Percentiles rank a stretch among this genome's conserved stretches.
These are phyloP conservation scores for Gracilariopsis chorda DNA, from an alignment of 23 red algal species.

Conservation along the genomic window DNA sequence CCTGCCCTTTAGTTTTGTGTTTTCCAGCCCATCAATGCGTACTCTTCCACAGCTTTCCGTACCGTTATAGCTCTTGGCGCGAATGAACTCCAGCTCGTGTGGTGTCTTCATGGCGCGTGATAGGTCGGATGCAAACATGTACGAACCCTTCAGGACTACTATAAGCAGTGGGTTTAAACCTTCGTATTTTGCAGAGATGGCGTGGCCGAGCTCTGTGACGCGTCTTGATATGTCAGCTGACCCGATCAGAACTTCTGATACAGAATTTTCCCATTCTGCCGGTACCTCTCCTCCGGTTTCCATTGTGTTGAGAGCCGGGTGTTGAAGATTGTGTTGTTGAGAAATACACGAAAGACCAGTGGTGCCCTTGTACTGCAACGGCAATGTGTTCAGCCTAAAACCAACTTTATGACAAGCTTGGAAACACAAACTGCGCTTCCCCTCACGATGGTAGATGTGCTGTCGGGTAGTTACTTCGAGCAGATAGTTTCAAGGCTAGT, in stretches of 20 bases:
- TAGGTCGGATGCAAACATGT: conserved; percentile 89
- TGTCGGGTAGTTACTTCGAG: no score
- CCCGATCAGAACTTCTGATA: conserved; percentile 55
- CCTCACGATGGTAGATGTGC: no score
- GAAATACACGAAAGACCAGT: no score
- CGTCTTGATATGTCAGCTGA: conserved; percentile 41
- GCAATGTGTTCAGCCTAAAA: no score
- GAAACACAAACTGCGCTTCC: no score
- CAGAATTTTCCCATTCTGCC: conserved; percentile 21
- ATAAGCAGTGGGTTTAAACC: conserved; percentile 64
- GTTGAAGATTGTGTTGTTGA: no score
- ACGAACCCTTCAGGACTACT: conserved; percentile 87
- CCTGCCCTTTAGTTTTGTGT: conserved; percentile 47
- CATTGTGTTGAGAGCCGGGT: no score
- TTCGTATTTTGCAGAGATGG: conserved; percentile 34
- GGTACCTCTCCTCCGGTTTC: conserved; percentile 38
- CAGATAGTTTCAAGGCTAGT: no score
- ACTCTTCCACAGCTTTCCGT: conserved; percentile 79
- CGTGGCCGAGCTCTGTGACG: conserved; percentile 22
- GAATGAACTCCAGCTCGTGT: conserved; percentile 76
- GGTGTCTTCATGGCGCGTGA: conserved; percentile 53
- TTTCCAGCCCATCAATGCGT: conserved; percentile 66
- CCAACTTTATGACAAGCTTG: no score
- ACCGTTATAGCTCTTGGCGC: conserved; percentile 79
- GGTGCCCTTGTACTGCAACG: no score